These are phyloP conservation scores for Populus alba DNA, from an alignment of 345 rosid species.

Conservation along the genomic window DNA sequence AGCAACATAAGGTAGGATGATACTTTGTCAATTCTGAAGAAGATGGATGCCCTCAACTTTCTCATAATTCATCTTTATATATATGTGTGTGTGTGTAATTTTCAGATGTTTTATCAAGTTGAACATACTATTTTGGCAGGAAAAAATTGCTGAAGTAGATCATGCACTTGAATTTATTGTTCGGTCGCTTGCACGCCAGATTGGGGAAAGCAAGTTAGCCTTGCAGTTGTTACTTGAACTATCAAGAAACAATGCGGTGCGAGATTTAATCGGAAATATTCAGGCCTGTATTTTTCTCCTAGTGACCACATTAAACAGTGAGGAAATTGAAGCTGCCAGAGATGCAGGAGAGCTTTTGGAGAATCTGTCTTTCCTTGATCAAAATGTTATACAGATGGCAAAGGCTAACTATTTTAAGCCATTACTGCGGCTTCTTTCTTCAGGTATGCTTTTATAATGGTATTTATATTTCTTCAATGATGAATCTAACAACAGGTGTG, in stretches of 20 bases:
- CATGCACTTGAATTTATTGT: slow-evolving; percentile 20
- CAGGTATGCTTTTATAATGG: slow-evolving; percentile 14
- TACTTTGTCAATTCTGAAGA: not conserved
- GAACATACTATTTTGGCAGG: slow-evolving; percentile 5
- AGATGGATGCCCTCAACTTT: not conserved
- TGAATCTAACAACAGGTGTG: not conserved
- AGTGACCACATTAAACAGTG: slow-evolving; percentile 20
- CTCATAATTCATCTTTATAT: too few species aligned
- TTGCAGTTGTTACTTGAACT: slow-evolving; percentile 23
- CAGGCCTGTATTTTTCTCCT: slow-evolving; percentile 30
- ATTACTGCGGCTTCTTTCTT: slow-evolving; percentile 24
- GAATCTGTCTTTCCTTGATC: slow-evolving; percentile 23
- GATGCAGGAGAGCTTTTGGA: slow-evolving; percentile 24
- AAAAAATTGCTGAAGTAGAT: slow-evolving; percentile 22
- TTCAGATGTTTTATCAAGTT: not conserved
- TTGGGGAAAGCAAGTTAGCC: slow-evolving; percentile 25
- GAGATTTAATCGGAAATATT: slow-evolving; percentile 18
- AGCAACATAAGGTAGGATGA: not conserved
- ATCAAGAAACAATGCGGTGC: slow-evolving; percentile 11
- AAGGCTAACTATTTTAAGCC: slow-evolving; percentile 32
- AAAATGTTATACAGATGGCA: slow-evolving; percentile 28
- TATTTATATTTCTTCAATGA: not conserved
- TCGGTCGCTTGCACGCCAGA: slow-evolving; percentile 28
- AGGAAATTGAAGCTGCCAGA: slow-evolving; percentile 21
- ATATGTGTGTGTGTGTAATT: too few species aligned